These are phyloP conservation scores for Fusarium pseudograminearum DNA, from an alignment of 2,329 filamentous ascomycete genomes.

Conservation along the genomic window DNA sequence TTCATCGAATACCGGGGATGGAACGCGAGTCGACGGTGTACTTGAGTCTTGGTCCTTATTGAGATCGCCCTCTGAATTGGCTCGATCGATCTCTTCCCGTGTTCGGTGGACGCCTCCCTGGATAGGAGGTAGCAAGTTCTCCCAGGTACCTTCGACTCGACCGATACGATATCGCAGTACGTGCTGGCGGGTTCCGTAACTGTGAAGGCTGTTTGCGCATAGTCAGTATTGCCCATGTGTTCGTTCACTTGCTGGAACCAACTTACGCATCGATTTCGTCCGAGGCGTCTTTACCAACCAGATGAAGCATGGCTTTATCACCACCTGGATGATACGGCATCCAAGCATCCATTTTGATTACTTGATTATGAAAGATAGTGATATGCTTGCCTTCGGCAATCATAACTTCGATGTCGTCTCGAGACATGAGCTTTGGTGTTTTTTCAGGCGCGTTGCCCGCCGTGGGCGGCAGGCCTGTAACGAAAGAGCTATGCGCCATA, in stretches of 20 bases:
- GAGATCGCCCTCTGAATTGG: constrained; percentile 27
- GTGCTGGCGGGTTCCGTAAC: constrained; percentile 75
- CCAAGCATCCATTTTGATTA: constrained; percentile 91
- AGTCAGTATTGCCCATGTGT: constrained; percentile 18
- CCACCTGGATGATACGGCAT: constrained; percentile 91
- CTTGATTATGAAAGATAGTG: constrained; percentile 82
- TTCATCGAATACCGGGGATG: constrained; percentile 66
- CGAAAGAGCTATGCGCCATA: constrained; percentile 29
- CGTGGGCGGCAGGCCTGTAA: constrained; percentile 42
- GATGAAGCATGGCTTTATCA: constrained; percentile 89
- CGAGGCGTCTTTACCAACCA: constrained; percentile 93
- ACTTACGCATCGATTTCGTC: constrained; percentile 91
- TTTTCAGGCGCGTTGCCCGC: constrained; percentile 30
- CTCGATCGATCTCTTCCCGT: constrained; percentile 51
- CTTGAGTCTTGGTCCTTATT: constrained; percentile 54
- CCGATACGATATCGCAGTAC: constrained; percentile 91
- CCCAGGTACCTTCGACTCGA: constrained; percentile 82
- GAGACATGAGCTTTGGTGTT: constrained; percentile 55
- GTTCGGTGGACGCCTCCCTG: constrained; percentile 84
- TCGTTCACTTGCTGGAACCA: neutral
- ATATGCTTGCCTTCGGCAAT: constrained; percentile 86
- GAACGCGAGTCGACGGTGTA: constrained; percentile 64
- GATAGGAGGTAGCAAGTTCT: constrained; percentile 90
- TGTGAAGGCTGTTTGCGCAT: constrained; percentile 76
- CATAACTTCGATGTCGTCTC: constrained; percentile 69